Evolutionary conservation across 2,329 filamentous ascomycete genomes (phyloP), one percentile per base, ranked within the genome.

Genomic region (Ophiostoma fasciatum): DNA sequence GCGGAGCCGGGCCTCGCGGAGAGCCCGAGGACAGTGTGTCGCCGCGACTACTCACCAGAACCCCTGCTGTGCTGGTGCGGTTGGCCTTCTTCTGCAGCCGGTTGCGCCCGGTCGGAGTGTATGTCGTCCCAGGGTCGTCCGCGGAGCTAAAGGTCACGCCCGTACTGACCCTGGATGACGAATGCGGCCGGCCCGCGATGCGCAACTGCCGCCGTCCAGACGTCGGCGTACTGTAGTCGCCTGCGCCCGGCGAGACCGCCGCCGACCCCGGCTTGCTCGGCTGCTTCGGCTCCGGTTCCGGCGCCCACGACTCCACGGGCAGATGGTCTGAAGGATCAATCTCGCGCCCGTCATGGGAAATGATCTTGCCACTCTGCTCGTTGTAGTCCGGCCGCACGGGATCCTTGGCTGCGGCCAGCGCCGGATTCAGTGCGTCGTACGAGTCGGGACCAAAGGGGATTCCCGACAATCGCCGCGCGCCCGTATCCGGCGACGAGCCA

Each of bases 271-370:
- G 58, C 31, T 56, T 55, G 7, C n/a, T n/a, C n/a, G 49, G 46
- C n/a, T 59, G 60, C 49, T 76, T 78, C 17, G 68, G 65, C 46
- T 82, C 77, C 0, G 80, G 80, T 48, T 85, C 80, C 0, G 80
- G 79, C 2, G 80, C 80, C 79, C 79, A 85, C 2, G 73, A 73
- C 37, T 82, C 74, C 51, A 83, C 71, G 0, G 82, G 82, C 12
- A 87, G 63, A 50, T 87, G 81, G 53, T 88, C 82, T 1, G 79
- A 83, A 1, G 82, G 82, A 49, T 88, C 82, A 37, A 88, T 69
- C 48, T 84, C 78, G 37, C 78, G 68, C 7, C 82, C 82, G 50
- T 84, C 79, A 43, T 80, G 68, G 1, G 74, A 79, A 36, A 85
- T 74, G 42, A 87, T 83, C 49, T 82, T 82, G 8, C 72, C 76